Evolutionary conservation across 805 yeast species (phyloP), one percentile per base, ranked within the genome.

Genomic region (Candida ovalis): DNA sequence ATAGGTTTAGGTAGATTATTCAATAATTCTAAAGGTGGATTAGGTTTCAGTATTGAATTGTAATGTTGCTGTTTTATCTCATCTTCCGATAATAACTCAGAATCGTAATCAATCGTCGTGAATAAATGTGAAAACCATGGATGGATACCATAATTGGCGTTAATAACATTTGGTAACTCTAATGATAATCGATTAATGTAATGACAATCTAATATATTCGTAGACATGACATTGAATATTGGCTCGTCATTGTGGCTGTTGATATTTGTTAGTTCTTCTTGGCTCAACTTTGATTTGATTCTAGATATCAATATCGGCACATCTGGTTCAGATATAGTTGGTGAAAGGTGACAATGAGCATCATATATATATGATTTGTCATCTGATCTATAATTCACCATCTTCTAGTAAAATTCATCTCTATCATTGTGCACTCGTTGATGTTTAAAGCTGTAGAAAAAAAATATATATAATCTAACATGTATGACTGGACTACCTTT

Each of bases 121-220:
- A 80, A 84, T 18, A 84, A 53, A 62, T 91, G 96, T 2, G 82
- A 67, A 59, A 79, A 91, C 98, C 98, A 92, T 0, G 99, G 99
- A 65, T 92, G 99, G 1, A 89, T 70, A 0, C 98, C 96, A 59
- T 79, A 77, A 36, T 78, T 76, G 0, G 84, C 78, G 8, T 69
- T 61, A 1, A 75, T 51, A 3, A 42, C 15, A 3, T 55, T 53
- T 21, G 64, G 47, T 22, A 53, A 41, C 22, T 50, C 23, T 22
- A 44, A 13, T 1, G 58, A 51, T 17, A 68, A 32, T 9, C 47
- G 21, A 15, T 53, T 39, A 4, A 71, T 66, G 46, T 63, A 48
- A 2, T 59, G 49, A 12, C 59, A 42, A 49, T 76, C 81, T 28
- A 58, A 57, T 35, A 66, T 71, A 49, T 72, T 76, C 1, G 80